Evolutionary conservation across 305 asterid genomes (phyloP).

Genomic region (Fraxinus velutina): DNA sequence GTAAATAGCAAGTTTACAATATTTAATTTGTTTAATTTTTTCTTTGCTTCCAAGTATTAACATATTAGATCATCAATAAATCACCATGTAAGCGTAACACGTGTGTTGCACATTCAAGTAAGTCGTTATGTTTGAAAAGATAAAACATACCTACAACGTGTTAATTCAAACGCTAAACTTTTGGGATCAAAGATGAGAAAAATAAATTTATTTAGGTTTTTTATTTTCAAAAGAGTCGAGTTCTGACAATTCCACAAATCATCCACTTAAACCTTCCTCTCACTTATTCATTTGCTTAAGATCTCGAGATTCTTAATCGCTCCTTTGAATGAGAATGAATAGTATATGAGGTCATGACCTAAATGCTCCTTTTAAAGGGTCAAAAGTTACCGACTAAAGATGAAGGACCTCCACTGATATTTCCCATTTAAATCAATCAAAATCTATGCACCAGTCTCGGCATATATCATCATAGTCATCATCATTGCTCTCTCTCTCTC

Average conservation of each 20-base stretch:
- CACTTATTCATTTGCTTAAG: background rate
- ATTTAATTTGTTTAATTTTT: too few species aligned
- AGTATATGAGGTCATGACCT: background rate
- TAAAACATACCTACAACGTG: background rate
- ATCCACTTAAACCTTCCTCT: background rate
- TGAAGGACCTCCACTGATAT: background rate
- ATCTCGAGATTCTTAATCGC: background rate
- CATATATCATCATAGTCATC: conserved; percentile 22
- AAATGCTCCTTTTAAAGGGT: background rate
- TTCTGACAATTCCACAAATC: background rate
- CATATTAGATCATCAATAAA: background rate
- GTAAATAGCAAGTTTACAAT: background rate
- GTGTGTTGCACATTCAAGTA: background rate
- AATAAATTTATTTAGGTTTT: too few species aligned
- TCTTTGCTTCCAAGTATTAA: background rate
- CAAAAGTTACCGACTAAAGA: background rate
- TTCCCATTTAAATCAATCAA: conserved; percentile 31
- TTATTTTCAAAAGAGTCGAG: background rate
- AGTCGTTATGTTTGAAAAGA: background rate
- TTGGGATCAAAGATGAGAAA: background rate
- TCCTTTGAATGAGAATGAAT: background rate
- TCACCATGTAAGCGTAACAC: background rate
- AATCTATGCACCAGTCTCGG: conserved; percentile 31
- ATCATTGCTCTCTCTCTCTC: conserved; percentile 19
- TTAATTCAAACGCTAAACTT: background rate